Base-by-base conservation (phyloP, 352 stramenopile species). In the Pythium biforme region DNA sequence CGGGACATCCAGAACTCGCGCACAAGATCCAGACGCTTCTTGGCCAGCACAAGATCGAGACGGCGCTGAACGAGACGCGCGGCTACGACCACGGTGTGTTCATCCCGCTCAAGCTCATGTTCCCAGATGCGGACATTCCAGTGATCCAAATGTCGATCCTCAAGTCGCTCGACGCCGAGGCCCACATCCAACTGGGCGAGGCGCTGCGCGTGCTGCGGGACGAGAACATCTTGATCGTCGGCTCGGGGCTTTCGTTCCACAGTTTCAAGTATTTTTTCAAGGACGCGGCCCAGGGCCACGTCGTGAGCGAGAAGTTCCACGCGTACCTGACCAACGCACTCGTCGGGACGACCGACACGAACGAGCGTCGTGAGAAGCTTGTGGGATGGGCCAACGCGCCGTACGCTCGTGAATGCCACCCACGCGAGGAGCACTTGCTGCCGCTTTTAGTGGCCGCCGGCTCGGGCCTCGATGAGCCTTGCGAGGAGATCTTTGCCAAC, bases 41-140 rank as follows among this genome's bases (percentile, higher is more conserved):
- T 0, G 31, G 62, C 8, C 61, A 72, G 17, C 70, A 69, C 25
- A 74, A 75, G 45, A 83, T 97, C 33, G 54, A 55, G 17, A 72
- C 74, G 9, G 62, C 77, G 62, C 59, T 92, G 0, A 67, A 93
- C 39, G 46, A 64, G 4, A 62, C 79, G 17, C 77, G 92, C 26
- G 89, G 88, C 4, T 96, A 88, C 56, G 93, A 98, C 72, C 94
- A 97, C 78, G 92, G 94, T 15, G 77, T 95, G 15, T 98, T 97
- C 64, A 79, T 98, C n/a, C 91, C 92, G 7, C 76, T 98, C 55
- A 86, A 94, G 60, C 52, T 97, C 31, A 92, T 97, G 68, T 91
- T 87, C 46, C 89, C 90, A 1, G 70, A 94, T 25, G 89, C 86
- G 9, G 77, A 97, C 54, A 86, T 97, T 27, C 93, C 93, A 0